Evolutionary conservation across 176 grass and related monocot genomes (phyloP).

Genomic region (Ensete ventricosum): DNA sequence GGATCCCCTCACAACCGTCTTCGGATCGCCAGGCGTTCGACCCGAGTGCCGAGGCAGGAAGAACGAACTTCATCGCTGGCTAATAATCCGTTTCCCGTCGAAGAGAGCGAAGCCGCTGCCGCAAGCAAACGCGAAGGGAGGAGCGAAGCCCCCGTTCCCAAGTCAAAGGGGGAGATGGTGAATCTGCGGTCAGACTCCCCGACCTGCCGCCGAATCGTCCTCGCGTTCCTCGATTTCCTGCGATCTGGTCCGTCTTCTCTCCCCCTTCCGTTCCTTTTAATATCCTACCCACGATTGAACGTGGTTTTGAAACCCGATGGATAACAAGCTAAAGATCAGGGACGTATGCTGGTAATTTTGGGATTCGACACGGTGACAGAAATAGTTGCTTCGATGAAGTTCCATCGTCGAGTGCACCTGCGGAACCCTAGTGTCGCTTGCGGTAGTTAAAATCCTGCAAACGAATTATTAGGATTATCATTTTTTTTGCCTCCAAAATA

Average conservation of each 20-base stretch:
- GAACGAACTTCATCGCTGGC: too few species aligned
- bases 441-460: neutral
- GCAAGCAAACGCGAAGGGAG: neutral
- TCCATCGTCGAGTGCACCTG: too few species aligned
- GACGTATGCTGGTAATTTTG: neutral
- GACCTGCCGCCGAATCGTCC: slow-evolving; percentile 49
- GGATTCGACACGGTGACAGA: too few species aligned
- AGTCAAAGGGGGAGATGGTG: slow-evolving; percentile 16
- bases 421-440: neutral
- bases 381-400: too few species aligned
- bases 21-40: too few species aligned
- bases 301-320: neutral
- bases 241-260: slow-evolving; percentile 43
- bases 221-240: slow-evolving; percentile 74
- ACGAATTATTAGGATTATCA: neutral
- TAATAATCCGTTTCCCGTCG: too few species aligned
- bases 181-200: slow-evolving; percentile 55
- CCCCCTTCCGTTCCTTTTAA: too few species aligned
- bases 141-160: neutral
- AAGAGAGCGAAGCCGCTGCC: neutral
- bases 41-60: too few species aligned
- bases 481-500: neutral
- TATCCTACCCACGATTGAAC: neutral
- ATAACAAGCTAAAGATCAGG: neutral
- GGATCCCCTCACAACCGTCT: too few species aligned